Percentiles rank a stretch among this genome's conserved stretches.
Evolutionary conservation across 1,284 basidiomycete species (phyloP).

Genomic region (Trichosporon sp.): DNA sequence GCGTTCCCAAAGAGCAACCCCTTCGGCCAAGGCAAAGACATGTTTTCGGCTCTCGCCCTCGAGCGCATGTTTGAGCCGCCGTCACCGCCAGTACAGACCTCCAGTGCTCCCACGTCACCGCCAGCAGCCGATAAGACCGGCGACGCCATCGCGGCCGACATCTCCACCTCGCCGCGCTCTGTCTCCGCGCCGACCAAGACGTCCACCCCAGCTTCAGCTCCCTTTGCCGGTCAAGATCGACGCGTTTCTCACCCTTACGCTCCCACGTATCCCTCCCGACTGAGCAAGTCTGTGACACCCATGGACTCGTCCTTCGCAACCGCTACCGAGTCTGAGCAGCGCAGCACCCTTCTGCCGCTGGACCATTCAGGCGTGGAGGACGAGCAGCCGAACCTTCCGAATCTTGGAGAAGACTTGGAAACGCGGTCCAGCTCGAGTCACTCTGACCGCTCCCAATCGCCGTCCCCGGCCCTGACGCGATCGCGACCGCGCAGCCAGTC

Average conservation of each 20-base stretch:
- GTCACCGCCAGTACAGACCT: slow-evolving; percentile 56
- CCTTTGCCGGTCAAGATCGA: slow-evolving; percentile 9
- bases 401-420: background rate
- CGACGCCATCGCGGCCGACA: slow-evolving; percentile 9
- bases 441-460: background rate
- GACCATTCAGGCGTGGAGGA: background rate
- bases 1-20: slow-evolving; percentile 38
- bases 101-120: background rate
- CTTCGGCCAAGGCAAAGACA: slow-evolving; percentile 56
- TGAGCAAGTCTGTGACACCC: slow-evolving; percentile 48
- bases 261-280: slow-evolving; percentile 41
- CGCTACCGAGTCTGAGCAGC: slow-evolving; percentile 10
- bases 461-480: background rate
- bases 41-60: slow-evolving; percentile 76
- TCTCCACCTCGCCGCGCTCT: slow-evolving; percentile 16
- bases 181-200: background rate
- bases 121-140: background rate
- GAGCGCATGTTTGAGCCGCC: slow-evolving; percentile 89
- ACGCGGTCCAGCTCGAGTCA: background rate
- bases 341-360: background rate
- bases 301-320: slow-evolving; percentile 29
- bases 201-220: background rate
- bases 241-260: slow-evolving; percentile 44
- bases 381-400: background rate
- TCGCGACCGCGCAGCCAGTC: background rate